These are phyloP conservation scores for Apostasia shenzhenica DNA, from an alignment of 106 monocot species.

Conservation along the genomic window DNA sequence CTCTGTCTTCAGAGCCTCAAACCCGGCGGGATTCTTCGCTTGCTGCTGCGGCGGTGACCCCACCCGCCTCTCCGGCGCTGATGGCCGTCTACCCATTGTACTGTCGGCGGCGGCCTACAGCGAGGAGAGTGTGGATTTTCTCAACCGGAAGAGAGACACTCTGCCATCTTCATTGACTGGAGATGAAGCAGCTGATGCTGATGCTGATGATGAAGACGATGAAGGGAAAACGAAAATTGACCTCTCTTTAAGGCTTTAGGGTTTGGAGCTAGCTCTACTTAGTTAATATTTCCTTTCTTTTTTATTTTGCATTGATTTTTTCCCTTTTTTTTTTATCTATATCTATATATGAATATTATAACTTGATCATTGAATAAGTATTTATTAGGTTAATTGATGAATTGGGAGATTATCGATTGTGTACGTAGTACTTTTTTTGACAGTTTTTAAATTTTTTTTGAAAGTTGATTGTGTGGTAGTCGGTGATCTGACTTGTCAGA, in stretches of 20 bases:
- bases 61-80: conserved; percentile 2
- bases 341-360: too few species aligned
- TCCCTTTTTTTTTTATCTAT: too few species aligned
- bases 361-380: too few species aligned
- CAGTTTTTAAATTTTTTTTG: too few species aligned
- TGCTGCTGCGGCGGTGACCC: neutral
- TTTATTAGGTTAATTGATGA: too few species aligned
- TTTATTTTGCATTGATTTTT: too few species aligned
- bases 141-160: conserved; percentile 46
- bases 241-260: conserved; percentile 35
- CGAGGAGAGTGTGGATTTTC: conserved; percentile 32
- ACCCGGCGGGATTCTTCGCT: conserved; percentile 9
- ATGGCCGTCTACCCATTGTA: neutral
- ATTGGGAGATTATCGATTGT: too few species aligned
- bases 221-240: conserved; percentile 14
- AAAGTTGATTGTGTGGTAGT: too few species aligned
- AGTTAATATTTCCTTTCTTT: too few species aligned
- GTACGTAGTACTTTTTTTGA: too few species aligned
- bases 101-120: neutral
- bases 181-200: neutral
- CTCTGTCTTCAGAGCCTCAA: conserved; percentile 1
- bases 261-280: too few species aligned
- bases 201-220: neutral
- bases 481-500: too few species aligned
- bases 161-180: neutral